Conservation (phyloP, 1,284 basidiomycete species). For the Waitea zeae region DNA sequence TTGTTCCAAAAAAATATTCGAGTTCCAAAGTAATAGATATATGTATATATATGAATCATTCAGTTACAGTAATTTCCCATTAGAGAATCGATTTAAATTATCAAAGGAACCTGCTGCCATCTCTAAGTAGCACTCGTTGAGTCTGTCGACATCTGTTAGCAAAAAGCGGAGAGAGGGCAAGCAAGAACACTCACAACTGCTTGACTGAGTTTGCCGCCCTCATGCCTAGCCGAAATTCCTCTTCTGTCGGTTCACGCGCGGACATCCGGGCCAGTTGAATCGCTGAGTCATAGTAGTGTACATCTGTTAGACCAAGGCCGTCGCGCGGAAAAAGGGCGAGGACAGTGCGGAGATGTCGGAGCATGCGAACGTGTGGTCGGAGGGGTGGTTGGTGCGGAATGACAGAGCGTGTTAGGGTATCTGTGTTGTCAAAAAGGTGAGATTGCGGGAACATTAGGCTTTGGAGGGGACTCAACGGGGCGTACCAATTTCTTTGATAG, state of each 20-base stretch:
- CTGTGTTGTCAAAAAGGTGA: constrained; percentile 16
- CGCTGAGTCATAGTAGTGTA: constrained; percentile 62
- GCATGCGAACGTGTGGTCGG: constrained; percentile 51
- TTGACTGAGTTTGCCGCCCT: constrained; percentile 45
- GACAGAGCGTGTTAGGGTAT: constrained; percentile 42
- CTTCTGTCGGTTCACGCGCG: constrained; percentile 44
- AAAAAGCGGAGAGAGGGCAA: no score
- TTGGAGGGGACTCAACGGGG: no score
- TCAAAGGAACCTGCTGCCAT: no score
- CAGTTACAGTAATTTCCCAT: no score
- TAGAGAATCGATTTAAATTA: no score
- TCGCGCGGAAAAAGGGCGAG: constrained; percentile 45
- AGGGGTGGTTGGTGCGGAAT: constrained; percentile 43
- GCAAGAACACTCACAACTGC: constrained; percentile 31
- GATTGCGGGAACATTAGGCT: not conserved
- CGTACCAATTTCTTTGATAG: constrained; percentile 48
- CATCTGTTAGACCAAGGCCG: constrained; percentile 38
- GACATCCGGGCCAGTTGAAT: constrained; percentile 62
- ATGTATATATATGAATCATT: no score
- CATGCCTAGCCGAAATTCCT: constrained; percentile 52
- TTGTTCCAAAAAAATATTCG: no score
- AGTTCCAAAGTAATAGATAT: no score
- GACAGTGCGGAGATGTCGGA: constrained; percentile 57
- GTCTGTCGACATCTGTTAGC: no score
- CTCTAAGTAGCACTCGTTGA: no score